Evolutionary conservation across 1,284 basidiomycete genomes (phyloP), one percentile per base, ranked within the genome.

Genomic region (Rhodotorula sp.): DNA sequence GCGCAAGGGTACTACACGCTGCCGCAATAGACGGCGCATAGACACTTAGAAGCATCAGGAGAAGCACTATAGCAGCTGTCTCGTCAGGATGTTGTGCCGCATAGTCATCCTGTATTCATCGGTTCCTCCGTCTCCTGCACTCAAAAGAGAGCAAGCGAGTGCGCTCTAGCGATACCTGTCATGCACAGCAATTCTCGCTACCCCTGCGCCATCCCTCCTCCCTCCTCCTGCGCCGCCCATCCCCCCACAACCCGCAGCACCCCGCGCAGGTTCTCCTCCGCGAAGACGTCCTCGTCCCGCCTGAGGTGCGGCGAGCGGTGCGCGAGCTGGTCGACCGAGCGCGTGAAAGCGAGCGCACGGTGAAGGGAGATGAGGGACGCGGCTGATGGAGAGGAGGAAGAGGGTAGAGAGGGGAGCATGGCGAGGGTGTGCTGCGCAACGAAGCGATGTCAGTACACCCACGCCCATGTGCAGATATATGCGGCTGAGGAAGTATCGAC

Each of bases 281-380:
- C 50, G 36, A 71, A 71, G 27, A 68, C 46, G 34, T 55, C 61
- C 21, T 67, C 69, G 57, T 71, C 69, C 27, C 64, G 56, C n/a
- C 69, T n/a, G 8, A 29, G 17, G 27, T 19, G 13, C 15, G 5
- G 37, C 6, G 44, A 3, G 19, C 19, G 36, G 29, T 66, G 60
- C 9, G 61, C 66, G 29, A 69, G 60, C 2, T 56, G 41, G 48
- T 72, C 70, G 19, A 72, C 9, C 9, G 56, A 25, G 32, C 70
- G 59, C 0, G 59, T 48, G 56, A 72, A 72, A 9, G 50, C 21
- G 17, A 72, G 57, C 0, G 67, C 67, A 60, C 61, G 61, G 34
- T 60, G 34, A 41, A 72, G 34, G 22, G 70, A 66, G 48, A 54
- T 7, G 54, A 72, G 37, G 8, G 61, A 7, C 29, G 61, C 60